Conservation (phyloP, 2,329 filamentous ascomycete genomes). For the Exophiala sp. region DNA sequence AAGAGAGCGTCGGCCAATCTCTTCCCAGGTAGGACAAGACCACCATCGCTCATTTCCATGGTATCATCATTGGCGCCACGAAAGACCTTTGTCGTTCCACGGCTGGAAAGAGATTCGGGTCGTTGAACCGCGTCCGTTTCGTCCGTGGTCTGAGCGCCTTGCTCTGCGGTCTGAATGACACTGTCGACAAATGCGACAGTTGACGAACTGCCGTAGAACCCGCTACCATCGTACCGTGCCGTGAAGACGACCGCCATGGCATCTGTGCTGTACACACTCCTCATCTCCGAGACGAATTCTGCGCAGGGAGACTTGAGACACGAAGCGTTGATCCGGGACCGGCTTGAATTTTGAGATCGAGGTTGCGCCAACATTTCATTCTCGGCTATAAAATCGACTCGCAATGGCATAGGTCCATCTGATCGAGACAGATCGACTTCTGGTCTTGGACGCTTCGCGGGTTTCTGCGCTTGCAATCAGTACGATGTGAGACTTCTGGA, state of each 20-base stretch:
- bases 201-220: slow-evolving; percentile 2
- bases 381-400: neutral
- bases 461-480: neutral
- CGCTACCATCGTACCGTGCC: neutral
- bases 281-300: neutral
- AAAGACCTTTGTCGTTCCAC: neutral
- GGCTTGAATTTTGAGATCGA: neutral
- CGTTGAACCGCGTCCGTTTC: neutral
- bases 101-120: neutral
- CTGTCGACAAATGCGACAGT: slow-evolving; percentile 1
- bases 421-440: neutral
- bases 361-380: neutral
- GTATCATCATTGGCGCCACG: neutral
- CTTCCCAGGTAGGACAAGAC: slow-evolving; percentile 41
- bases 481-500: neutral
- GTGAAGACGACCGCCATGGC: neutral
- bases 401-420: neutral
- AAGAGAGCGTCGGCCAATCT: slow-evolving; percentile 46
- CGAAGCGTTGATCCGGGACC: neutral
- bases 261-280: neutral
- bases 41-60: neutral
- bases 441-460: neutral
- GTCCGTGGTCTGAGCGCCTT: neutral
- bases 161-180: neutral
- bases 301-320: neutral